Evolutionary conservation across 805 yeast species (phyloP).

Genomic region (Schwanniomyces pseudopolymorphus): DNA sequence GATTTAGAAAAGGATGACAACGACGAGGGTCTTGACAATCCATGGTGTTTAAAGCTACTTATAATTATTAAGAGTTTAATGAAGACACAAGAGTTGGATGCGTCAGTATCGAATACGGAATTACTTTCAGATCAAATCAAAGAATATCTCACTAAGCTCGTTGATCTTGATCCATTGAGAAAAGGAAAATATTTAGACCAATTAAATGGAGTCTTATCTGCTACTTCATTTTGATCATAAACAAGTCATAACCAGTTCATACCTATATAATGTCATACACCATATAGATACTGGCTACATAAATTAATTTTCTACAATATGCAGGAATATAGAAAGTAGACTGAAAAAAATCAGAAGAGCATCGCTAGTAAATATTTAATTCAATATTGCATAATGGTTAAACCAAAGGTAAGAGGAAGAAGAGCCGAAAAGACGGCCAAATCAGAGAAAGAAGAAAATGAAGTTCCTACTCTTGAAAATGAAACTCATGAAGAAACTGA

Average conservation of each 20-base stretch:
- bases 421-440: slow-evolving; percentile 32
- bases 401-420: slow-evolving; percentile 40
- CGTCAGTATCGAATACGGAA: background rate
- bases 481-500: slow-evolving; percentile 2
- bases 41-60: slow-evolving; percentile 73
- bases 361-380: slow-evolving; percentile 1
- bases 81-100: slow-evolving; percentile 8
- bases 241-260: no score
- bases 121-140: slow-evolving; percentile 29
- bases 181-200: slow-evolving; percentile 55
- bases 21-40: slow-evolving; percentile 49
- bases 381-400: slow-evolving; percentile 9
- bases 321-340: background rate
- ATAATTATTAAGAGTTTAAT: slow-evolving; percentile 43
- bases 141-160: slow-evolving; percentile 40
- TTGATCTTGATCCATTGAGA: slow-evolving; percentile 64
- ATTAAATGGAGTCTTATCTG: slow-evolving; percentile 11
- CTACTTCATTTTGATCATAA: background rate
- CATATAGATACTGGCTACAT: background rate
- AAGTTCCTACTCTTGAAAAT: background rate
- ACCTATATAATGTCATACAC: no score
- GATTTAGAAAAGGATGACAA: slow-evolving; percentile 71
- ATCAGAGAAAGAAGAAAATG: slow-evolving; percentile 11
- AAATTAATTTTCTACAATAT: background rate
- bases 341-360: slow-evolving; percentile 6